phyloP scores from a whole-genome alignment of 1,139 yeast genomes.

The Hemisphaericaspora xylofermentans region DNA sequence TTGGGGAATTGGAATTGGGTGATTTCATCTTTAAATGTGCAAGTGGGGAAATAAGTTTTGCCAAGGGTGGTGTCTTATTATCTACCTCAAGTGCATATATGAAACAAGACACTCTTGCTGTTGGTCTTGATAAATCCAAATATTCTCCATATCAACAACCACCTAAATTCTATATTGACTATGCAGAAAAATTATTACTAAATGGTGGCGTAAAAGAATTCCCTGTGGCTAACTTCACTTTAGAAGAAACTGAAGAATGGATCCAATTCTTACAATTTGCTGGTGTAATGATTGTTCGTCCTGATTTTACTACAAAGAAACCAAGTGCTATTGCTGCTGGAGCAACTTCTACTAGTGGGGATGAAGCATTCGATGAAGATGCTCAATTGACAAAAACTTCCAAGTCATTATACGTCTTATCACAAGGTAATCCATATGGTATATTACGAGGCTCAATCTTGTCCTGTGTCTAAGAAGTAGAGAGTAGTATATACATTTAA shows the following conservation, averaged over 20 bases:
- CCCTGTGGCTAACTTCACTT: slow-evolving; percentile 49
- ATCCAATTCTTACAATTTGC: slow-evolving; percentile 54
- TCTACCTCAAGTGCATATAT: slow-evolving; percentile 48
- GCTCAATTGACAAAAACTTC: slow-evolving; percentile 33
- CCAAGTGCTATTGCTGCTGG: background rate
- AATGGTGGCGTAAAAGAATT: slow-evolving; percentile 50
- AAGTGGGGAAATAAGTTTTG: slow-evolving; percentile 52
- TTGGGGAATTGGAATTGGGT: slow-evolving; percentile 68
- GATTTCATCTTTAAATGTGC: slow-evolving; percentile 54
- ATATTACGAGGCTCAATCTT: slow-evolving; percentile 46
- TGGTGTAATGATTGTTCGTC: slow-evolving; percentile 50
- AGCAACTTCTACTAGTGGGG: background rate
- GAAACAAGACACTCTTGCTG: slow-evolving; percentile 34
- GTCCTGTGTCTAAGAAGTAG: slow-evolving; percentile 17
- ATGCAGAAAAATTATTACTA: slow-evolving; percentile 49
- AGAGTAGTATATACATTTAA: slow-evolving; percentile 1
- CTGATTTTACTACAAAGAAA: slow-evolving; percentile 28
- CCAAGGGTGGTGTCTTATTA: slow-evolving; percentile 64
- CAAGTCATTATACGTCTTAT: slow-evolving; percentile 62
- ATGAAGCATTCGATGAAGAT: slow-evolving; percentile 19
- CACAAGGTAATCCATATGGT: slow-evolving; percentile 80
- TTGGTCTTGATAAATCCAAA: slow-evolving; percentile 53
- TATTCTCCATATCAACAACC: slow-evolving; percentile 59
- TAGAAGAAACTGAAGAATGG: slow-evolving; percentile 54
- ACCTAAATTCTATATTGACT: slow-evolving; percentile 51